phyloP scores from a whole-genome alignment of 1,139 yeast species.

The Suhomyces bokatorum region DNA sequence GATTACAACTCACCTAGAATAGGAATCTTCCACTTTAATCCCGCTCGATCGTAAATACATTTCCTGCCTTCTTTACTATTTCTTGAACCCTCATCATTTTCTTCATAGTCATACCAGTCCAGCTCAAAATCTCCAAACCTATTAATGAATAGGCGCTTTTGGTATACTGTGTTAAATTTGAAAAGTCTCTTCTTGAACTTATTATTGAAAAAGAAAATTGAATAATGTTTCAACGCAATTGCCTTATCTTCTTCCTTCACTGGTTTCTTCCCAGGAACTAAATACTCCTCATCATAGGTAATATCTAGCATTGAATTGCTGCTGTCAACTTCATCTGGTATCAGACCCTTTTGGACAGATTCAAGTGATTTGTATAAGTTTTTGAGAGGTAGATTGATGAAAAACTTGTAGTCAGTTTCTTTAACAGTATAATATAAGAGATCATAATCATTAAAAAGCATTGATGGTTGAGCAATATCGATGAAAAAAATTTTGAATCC shows the following conservation, averaged over 20 bases:
- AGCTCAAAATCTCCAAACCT: slow-evolving; percentile 44
- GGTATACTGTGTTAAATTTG: slow-evolving; percentile 50
- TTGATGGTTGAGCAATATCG: slow-evolving; percentile 51
- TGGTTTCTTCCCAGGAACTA: slow-evolving; percentile 4
- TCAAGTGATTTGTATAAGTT: slow-evolving; percentile 45
- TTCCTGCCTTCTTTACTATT: slow-evolving; percentile 12
- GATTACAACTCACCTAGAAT: slow-evolving; percentile 41
- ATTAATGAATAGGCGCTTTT: slow-evolving; percentile 49
- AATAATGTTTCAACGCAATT: slow-evolving; percentile 21
- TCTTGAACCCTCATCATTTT: slow-evolving; percentile 8
- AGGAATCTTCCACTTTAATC: slow-evolving; percentile 55
- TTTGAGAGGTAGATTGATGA: slow-evolving; percentile 45
- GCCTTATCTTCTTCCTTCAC: background rate
- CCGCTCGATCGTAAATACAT: slow-evolving; percentile 41
- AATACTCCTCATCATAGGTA: slow-evolving; percentile 22
- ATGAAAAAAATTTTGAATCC: slow-evolving; percentile 60
- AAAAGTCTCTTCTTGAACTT: slow-evolving; percentile 39
- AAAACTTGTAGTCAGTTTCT: slow-evolving; percentile 43
- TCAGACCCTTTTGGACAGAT: slow-evolving; percentile 31
- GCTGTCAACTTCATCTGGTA: slow-evolving; percentile 7
- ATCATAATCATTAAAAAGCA: slow-evolving; percentile 46
- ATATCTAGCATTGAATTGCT: background rate
- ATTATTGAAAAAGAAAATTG: slow-evolving; percentile 39
- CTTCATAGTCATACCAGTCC: slow-evolving; percentile 28
- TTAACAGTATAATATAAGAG: slow-evolving; percentile 42